Percentiles rank a stretch among this genome's conserved stretches.
Evolutionary conservation across 352 stramenopile genomes (phyloP).

Genomic region (Phytophthora crassamura): DNA sequence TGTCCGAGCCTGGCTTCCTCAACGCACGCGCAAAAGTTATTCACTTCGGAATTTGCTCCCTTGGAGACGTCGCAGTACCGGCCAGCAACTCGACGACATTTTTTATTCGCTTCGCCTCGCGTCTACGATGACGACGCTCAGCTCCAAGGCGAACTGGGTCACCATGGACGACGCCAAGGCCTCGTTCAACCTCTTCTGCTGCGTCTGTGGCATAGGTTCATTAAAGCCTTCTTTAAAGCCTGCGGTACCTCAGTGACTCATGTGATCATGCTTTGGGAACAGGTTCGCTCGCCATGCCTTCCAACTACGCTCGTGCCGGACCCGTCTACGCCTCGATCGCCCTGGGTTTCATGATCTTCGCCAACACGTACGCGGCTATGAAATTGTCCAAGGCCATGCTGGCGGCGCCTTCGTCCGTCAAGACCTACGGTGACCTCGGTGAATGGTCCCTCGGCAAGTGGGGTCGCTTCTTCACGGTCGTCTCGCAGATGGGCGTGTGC

Average conservation of each 20-base stretch:
- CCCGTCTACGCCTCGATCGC: conserved; percentile 26
- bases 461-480: too few species aligned
- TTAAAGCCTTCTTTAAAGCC: too few species aligned
- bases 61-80: conserved; percentile 6
- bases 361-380: conserved; percentile 32
- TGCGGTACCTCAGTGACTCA: too few species aligned
- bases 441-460: conserved; percentile 31
- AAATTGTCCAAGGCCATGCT: conserved; percentile 34
- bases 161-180: conserved; percentile 31
- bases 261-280: too few species aligned
- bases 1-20: neutral
- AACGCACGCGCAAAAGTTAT: neutral
- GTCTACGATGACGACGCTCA: conserved; percentile 7
- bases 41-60: conserved; percentile 28
- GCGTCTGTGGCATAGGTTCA: conserved; percentile 32
- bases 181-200: conserved; percentile 35
- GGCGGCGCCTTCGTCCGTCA: conserved; percentile 28
- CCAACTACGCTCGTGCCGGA: conserved; percentile 29
- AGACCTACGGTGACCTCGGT: conserved; percentile 27
- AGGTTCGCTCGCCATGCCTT: conserved; percentile 34
- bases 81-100: conserved; percentile 14
- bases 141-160: conserved; percentile 30
- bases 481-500: conserved; percentile 33
- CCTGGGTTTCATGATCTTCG: conserved; percentile 32
- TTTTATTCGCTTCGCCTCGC: conserved; percentile 9